phyloP scores from a whole-genome alignment of 1,284 basidiomycete species.

The Jaminaea rosea region DNA sequence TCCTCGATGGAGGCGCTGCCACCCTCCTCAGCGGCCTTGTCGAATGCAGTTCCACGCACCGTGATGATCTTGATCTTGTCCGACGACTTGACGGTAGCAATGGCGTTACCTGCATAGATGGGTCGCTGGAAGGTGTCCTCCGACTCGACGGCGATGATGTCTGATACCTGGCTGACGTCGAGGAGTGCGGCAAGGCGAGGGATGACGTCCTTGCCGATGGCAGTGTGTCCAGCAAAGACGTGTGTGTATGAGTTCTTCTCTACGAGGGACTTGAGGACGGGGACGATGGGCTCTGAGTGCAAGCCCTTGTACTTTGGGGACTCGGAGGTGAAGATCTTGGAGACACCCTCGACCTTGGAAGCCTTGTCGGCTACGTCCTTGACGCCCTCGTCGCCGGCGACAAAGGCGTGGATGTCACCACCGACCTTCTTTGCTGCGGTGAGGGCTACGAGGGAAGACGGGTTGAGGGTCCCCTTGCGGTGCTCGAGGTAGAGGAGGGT shows the following conservation, averaged over 20 bases:
- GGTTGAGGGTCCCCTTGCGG: conserved; percentile 68
- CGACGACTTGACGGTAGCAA: conserved; percentile 77
- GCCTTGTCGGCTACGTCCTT: conserved; percentile 68
- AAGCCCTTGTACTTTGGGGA: conserved; percentile 50
- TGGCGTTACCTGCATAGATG: conserved; percentile 97
- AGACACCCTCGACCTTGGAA: conserved; percentile 64
- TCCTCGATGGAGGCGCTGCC: conserved; percentile 57
- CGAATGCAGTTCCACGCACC: conserved; percentile 87
- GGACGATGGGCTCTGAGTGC: conserved; percentile 50
- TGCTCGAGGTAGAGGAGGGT: conserved; percentile 83
- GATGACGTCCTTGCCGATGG: conserved; percentile 64
- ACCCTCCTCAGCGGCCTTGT: conserved; percentile 54
- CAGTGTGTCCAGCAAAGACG: conserved; percentile 71
- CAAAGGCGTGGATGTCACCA: conserved; percentile 78
- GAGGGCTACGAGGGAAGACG: conserved; percentile 76
- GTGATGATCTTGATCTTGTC: conserved; percentile 87
- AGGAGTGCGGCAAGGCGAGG: conserved; percentile 81
- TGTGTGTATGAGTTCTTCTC: conserved; percentile 61
- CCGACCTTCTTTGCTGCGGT: conserved; percentile 73
- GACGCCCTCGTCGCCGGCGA: conserved; percentile 67
- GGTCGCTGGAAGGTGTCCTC: conserved; percentile 78
- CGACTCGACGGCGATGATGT: conserved; percentile 76
- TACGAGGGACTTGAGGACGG: conserved; percentile 52
- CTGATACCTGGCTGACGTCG: conserved; percentile 64
- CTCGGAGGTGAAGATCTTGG: conserved; percentile 47